Evolutionary conservation across 1,284 basidiomycete species (phyloP), one percentile per base, ranked within the genome.

Genomic region (Cryptococcus hybrid): DNA sequence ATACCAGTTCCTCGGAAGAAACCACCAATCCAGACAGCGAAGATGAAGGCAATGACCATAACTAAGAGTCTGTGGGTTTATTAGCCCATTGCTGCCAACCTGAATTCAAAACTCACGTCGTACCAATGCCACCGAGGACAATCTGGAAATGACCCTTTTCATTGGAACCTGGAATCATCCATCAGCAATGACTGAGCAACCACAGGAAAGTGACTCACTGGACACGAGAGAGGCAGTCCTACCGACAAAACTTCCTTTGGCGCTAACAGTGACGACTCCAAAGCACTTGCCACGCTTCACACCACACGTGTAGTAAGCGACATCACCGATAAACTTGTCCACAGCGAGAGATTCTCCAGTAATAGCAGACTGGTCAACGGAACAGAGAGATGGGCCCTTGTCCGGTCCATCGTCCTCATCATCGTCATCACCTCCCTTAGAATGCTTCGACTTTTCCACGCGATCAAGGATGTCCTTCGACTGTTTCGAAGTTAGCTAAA

Each of bases 251-350:
- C 91, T 93, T 82, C 94, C 95, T 81, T 88, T 84, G 80, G 92
- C 94, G 64, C 92, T 96, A 61, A 91, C 92, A 80, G 95, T 97
- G 74, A 96, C 91, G 56, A 96, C 88, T 81, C 91, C 93, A 81
- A 96, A 92, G 45, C 91, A 92, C 79, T 96, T 92, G 82, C 93
- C 93, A 82, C 93, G 90, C 80, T 97, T 96, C 80, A 93, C 96
- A 67, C 91, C 95, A 40, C 92, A 96, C 69, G 92, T 91, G 85
- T 90, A 94, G 85, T 96, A 97, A 79, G 91, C 95, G 80, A 95
- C 92, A 77, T 97, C 93, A 61, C 88, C 90, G 57, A 84, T 78
- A 80, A 94, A 92, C 85, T 97, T 97, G 76, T 84, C 82, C 75
- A 87, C 85, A 47, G 94, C 93, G 49, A 97, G 85, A 15, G 92